Percentiles rank a stretch among this genome's conserved stretches.
These are phyloP conservation scores for Cystobasidium tubakii DNA, from an alignment of 768 basidiomycete species.

Conservation along the genomic window DNA sequence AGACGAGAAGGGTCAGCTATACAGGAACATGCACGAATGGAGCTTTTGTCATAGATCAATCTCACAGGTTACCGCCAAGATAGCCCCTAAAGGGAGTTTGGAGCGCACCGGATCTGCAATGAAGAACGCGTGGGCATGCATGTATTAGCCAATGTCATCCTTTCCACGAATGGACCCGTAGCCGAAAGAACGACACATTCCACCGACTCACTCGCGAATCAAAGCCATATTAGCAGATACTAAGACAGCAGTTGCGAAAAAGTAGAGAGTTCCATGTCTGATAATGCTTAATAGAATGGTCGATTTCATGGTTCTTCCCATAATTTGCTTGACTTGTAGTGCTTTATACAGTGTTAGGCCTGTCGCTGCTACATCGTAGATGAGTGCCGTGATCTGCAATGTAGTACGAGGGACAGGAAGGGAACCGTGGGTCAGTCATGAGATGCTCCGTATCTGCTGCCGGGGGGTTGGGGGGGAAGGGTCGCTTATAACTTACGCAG, in stretches of 20 bases:
- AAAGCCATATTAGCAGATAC: constrained; percentile 10
- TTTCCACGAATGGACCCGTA: too few species aligned
- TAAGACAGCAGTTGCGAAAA: neutral
- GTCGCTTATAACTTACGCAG: neutral
- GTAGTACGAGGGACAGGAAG: too few species aligned
- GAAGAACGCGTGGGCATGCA: too few species aligned
- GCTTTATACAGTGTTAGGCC: constrained; percentile 8
- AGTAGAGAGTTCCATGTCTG: neutral
- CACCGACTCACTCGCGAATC: neutral
- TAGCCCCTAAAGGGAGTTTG: neutral
- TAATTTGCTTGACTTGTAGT: neutral
- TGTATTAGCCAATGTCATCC: too few species aligned
- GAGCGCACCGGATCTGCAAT: neutral
- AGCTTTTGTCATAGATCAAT: neutral
- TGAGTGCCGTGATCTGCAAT: constrained; percentile 7
- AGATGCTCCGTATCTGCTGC: too few species aligned
- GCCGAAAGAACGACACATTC: too few species aligned
- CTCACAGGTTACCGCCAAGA: neutral
- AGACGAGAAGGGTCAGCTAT: neutral
- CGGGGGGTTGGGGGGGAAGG: too few species aligned
- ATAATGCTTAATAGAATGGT: neutral
- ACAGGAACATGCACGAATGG: neutral
- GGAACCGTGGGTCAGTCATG: too few species aligned
- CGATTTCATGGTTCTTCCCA: neutral
- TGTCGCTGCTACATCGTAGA: constrained; percentile 6